Conservation (phyloP, 2,329 filamentous ascomycete species). For the Sclerotinia trifoliorum region DNA sequence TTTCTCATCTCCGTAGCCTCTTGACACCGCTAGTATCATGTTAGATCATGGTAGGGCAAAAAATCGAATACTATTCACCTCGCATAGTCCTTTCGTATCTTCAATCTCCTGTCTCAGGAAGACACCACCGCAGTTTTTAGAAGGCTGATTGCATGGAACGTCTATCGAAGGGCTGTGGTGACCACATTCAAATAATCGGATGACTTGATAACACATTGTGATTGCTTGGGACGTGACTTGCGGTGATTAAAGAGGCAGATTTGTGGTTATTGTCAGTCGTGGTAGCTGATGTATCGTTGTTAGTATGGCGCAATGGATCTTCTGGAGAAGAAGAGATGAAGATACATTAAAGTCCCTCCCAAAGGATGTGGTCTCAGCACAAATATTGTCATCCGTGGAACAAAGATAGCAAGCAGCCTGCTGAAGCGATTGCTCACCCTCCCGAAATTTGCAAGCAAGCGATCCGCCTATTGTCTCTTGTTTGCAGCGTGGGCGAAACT, state of each 20-base stretch:
- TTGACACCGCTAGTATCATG: conserved; percentile 27
- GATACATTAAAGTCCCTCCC: background rate
- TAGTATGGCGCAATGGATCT: background rate
- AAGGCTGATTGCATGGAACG: conserved; percentile 29
- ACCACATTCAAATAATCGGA: conserved; percentile 34
- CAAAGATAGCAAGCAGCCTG: conserved; percentile 14
- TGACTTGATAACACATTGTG: conserved; percentile 37
- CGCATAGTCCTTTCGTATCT: conserved; percentile 29
- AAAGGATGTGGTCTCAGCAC: background rate
- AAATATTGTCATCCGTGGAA: conserved; percentile 8
- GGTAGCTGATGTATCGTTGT: background rate
- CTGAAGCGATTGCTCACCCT: conserved; percentile 10
- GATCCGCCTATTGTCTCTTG: background rate
- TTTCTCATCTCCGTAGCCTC: conserved; percentile 23
- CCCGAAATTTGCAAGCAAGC: conserved; percentile 14
- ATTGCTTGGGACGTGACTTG: background rate
- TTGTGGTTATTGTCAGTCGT: background rate
- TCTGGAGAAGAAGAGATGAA: background rate
- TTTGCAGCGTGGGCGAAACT: background rate
- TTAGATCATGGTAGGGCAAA: conserved; percentile 11
- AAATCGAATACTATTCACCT: background rate
- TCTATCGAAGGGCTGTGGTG: conserved; percentile 30
- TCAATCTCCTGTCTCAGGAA: conserved; percentile 36
- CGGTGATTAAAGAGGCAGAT: background rate
- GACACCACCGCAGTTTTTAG: conserved; percentile 28